Base-by-base conservation (phyloP, 75 land plant species). In the Sequoia sempervirens region DNA sequence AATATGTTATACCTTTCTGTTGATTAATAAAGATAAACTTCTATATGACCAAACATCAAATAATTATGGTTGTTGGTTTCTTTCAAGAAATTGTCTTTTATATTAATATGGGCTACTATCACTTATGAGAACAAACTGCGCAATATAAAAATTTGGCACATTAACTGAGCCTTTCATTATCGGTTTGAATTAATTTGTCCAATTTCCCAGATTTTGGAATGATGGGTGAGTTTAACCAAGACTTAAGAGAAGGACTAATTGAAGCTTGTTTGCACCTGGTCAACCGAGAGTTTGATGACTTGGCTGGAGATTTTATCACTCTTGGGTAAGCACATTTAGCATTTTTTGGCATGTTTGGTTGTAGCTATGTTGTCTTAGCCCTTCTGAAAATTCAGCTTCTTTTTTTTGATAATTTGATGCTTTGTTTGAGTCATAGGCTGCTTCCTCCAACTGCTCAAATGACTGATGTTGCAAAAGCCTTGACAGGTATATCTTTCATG, bases 221-320 rank as follows among this genome's bases (percentile, higher is more conserved):
- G 99, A 98, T 98, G 99, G 99, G 99, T 74, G 99, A 96, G 81
- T 95, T 98, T 80, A 90, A 90, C 84, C 89, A 93, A 88, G 93
- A 98, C 82, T 85, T 93, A 40, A 88, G 96, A 79, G 97, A 96
- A 79, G 96, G 95, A 80, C 87, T 98, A 74, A 85, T 98, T 88
- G 95, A 94, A 89, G 98, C 98, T 74, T 94, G 99, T 86, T 89
- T 98, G 81, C 99, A 98, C 85, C 98, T 98, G 81, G 94, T 98
- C 37, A 98, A 96, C 82, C 92, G 94, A 70, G 99, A 98, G 82
- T 98, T 93, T 89, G 94, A 96, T 90, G 96, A 94, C 70, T 86
- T 98, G 86, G 91, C 98, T 28, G 87, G 90, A 36, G 99, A 98
- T 81, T 96, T 98, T 87, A 90, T 98, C 54, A 94, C 95, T 79